Conservation (phyloP, 164 flowering plant species). For the Aristolochia contorta region DNA sequence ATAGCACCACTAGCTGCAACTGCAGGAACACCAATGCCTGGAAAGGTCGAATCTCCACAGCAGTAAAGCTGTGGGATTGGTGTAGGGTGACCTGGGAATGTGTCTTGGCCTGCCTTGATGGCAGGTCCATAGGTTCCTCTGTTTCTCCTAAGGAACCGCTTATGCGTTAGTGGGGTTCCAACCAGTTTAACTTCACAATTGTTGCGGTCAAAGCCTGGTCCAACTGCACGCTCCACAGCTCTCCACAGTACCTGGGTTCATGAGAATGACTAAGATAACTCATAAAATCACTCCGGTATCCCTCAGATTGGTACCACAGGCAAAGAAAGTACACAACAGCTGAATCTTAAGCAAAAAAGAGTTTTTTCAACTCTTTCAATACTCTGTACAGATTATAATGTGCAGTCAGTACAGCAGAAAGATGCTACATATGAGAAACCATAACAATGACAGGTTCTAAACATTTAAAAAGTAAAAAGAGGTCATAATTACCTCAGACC, state of each 20-base stretch:
- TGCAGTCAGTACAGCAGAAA: no score
- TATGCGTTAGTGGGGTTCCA: constrained; percentile 86
- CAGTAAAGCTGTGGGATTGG: constrained; percentile 73
- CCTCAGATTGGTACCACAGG: not conserved
- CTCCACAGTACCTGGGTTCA: constrained; percentile 71
- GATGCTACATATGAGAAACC: no score
- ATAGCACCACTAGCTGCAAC: constrained; percentile 99
- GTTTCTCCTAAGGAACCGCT: constrained; percentile 75
- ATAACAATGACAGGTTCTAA: no score
- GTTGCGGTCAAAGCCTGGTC: constrained; percentile 70
- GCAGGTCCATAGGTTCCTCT: constrained; percentile 97
- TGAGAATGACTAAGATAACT: no score
- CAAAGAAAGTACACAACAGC: not conserved
- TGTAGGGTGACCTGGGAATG: constrained; percentile 84
- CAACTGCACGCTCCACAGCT: constrained; percentile 88
- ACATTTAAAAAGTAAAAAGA: no score
- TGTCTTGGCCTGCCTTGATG: constrained; percentile 63
- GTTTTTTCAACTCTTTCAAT: no score
- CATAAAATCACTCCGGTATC: no score
- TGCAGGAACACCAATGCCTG: constrained; percentile 96
- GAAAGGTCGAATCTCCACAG: constrained; percentile 96
- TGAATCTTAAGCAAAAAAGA: no score
- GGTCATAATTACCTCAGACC: constrained; percentile 63
- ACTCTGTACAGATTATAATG: no score
- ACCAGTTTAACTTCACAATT: constrained; percentile 85